Conservation (phyloP, 768 basidiomycete genomes). For the Pisolithus sp. region DNA sequence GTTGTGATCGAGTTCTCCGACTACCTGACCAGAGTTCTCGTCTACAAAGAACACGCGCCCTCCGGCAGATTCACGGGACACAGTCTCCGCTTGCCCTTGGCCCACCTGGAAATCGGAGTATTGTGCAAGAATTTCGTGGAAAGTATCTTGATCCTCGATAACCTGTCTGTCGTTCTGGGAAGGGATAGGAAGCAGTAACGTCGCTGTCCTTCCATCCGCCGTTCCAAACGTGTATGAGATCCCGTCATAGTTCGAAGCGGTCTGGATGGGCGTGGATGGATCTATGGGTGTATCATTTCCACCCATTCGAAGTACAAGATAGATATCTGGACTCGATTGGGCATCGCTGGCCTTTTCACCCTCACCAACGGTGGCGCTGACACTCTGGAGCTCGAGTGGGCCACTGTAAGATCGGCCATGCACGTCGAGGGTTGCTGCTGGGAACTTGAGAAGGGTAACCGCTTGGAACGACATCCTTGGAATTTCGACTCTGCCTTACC, state of each 20-base stretch:
- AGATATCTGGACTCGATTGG: conserved; percentile 47
- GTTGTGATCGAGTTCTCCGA: conserved; percentile 60
- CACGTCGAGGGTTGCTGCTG: conserved; percentile 38
- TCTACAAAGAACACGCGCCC: conserved; percentile 68
- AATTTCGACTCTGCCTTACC: too few species aligned
- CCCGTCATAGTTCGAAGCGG: conserved; percentile 10
- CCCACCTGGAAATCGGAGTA: conserved; percentile 44
- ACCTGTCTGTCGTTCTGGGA: conserved; percentile 28
- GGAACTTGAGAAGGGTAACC: conserved; percentile 50
- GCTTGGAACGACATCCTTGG: conserved; percentile 31
- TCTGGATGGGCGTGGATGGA: conserved; percentile 43
- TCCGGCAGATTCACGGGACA: conserved; percentile 28
- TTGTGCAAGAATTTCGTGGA: conserved; percentile 63
- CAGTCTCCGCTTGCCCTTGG: conserved; percentile 26
- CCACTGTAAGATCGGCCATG: conserved; percentile 34
- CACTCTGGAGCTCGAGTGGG: conserved; percentile 52
- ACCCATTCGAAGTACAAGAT: conserved; percentile 57
- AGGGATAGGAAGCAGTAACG: conserved; percentile 20
- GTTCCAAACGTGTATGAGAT: conserved; percentile 16
- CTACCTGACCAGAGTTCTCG: conserved; percentile 63
- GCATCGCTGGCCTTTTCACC: conserved; percentile 6
- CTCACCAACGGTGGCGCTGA: conserved; percentile 39
- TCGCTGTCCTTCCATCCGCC: conserved; percentile 17
- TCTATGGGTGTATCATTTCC: conserved; percentile 54
- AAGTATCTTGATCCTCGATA: conserved; percentile 52